These are phyloP conservation scores for Candida adriatica DNA, from an alignment of 805 yeast species.

Conservation along the genomic window DNA sequence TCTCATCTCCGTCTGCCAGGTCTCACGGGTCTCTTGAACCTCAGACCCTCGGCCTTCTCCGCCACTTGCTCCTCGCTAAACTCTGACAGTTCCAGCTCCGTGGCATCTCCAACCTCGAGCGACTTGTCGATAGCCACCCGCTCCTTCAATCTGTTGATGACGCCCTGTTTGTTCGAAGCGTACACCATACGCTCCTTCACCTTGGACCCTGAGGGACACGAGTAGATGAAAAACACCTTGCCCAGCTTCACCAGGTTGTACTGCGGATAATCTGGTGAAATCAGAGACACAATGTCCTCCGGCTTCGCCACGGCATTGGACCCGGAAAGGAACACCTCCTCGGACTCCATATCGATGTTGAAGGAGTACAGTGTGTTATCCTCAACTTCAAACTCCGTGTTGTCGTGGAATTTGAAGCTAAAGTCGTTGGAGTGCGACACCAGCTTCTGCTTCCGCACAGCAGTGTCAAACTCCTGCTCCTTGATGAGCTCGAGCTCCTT, in stretches of 20 bases:
- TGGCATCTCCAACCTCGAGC: constrained; percentile 68
- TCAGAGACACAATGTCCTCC: constrained; percentile 24
- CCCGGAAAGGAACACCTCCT: constrained; percentile 36
- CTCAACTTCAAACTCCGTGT: constrained; percentile 24
- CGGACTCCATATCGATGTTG: constrained; percentile 42
- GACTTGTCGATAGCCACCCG: constrained; percentile 30
- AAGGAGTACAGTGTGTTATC: constrained; percentile 37
- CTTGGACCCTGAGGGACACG: constrained; percentile 87
- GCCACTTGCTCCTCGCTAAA: constrained; percentile 24
- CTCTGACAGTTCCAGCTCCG: constrained; percentile 54
- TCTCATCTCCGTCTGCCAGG: constrained; percentile 46
- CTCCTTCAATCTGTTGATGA: constrained; percentile 42
- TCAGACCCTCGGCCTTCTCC: constrained; percentile 22
- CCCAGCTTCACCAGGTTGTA: constrained; percentile 48
- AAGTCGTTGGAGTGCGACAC: constrained; percentile 23
- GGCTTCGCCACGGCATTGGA: constrained; percentile 18
- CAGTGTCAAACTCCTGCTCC: constrained; percentile 32
- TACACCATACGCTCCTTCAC: constrained; percentile 90
- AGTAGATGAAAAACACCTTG: constrained; percentile 57
- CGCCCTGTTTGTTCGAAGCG: constrained; percentile 71
- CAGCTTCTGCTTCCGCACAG: constrained; percentile 24
- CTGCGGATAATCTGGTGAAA: constrained; percentile 43
- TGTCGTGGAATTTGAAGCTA: constrained; percentile 22
- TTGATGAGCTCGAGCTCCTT: constrained; percentile 39
- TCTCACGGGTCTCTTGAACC: constrained; percentile 59